Evolutionary conservation across 208 protist species (phyloP), one percentile per base, ranked within the genome.

Genomic region (Wallacemonas sp.): DNA sequence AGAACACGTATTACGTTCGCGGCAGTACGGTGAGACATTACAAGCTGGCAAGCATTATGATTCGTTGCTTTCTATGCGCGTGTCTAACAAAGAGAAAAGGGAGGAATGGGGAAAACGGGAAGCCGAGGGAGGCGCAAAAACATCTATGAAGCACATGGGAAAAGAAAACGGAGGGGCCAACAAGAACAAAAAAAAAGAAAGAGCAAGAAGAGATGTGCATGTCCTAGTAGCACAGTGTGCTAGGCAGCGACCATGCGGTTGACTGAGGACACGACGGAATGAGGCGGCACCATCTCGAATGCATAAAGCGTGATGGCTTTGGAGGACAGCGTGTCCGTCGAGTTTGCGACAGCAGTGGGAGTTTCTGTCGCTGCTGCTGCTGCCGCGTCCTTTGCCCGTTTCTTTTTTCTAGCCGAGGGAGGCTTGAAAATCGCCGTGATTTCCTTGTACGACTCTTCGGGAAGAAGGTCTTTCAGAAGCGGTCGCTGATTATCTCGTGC

Each of bases 391-490:
- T 49, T n/a, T 6, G 14, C 9, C 9, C 36, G 36, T 47, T 75
- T 75, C 19, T 16, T 26, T 21, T 46, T 57, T 52, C 58, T 69
- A 46, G 36, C 41, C 24, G 27, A 12, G 1, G 3, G 4, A 11
- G 70, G 68, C 55, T 72, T 52, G 14, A 82, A 34, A 34, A 80
- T 48, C 33, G 61, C 48, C 38, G 65, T 61, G 17, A 85, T 57
- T 19, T 57, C 27, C 9, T 44, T 19, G 61, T 75, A 85, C 21
- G 55, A 39, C 19, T 52, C 61, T 11, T 21, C 39, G 2, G 79
- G 75, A 36, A 96, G 41, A 32, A 96, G 79, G 21, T 90, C 81
- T 27, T 77, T 88, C 47, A 96, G 57, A 6, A 38, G 39, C 2
- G 89, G 89, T 1, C 46, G 3, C 5, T 65, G 55, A 19, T 38